Conservation (phyloP, 139 green algal species). For the Microglena sp. region DNA sequence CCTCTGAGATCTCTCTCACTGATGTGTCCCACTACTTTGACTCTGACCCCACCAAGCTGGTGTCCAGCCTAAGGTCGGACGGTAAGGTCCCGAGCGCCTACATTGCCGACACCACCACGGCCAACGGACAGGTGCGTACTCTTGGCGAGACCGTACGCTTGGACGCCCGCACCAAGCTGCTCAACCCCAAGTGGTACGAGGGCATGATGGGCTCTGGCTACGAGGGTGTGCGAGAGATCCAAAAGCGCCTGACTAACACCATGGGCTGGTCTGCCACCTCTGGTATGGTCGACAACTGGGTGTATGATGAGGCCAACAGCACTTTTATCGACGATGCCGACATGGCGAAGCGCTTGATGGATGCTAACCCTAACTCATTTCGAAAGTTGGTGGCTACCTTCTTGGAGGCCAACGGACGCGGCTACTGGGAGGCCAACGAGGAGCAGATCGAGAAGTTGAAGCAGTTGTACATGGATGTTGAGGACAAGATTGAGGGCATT, state of each 20-base stretch:
- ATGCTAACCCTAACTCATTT: conserved; percentile 93
- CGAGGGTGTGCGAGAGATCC: conserved; percentile 98
- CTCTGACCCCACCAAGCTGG: conserved; percentile 97
- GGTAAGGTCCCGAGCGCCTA: conserved; percentile 78
- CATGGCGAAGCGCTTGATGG: conserved; percentile 91
- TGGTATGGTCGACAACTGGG: conserved; percentile 96
- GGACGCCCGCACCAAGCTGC: conserved; percentile 97
- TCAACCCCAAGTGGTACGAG: conserved; percentile 99
- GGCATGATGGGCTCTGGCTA: conserved; percentile 92
- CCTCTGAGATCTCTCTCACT: conserved; percentile 92
- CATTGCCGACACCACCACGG: conserved; percentile 98
- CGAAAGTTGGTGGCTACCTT: conserved; percentile 86
- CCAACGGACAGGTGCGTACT: conserved; percentile 94
- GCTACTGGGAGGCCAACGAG: conserved; percentile 84
- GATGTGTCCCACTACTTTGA: conserved; percentile 98
- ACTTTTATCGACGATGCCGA: conserved; percentile 95
- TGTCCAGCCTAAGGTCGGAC: conserved; percentile 79
- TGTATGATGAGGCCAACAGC: conserved; percentile 97
- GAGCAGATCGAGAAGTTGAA: conserved; percentile 90
- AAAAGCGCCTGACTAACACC: conserved; percentile 99
- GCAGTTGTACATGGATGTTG: conserved; percentile 83
- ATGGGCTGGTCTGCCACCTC: conserved; percentile 95
- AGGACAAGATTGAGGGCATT: conserved; percentile 98
- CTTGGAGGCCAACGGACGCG: conserved; percentile 95
- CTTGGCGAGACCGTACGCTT: conserved; percentile 92